Percentiles rank a stretch among this genome's conserved stretches.
Evolutionary conservation across 1,139 yeast genomes (phyloP).

Genomic region (Geotrichum candidum): DNA sequence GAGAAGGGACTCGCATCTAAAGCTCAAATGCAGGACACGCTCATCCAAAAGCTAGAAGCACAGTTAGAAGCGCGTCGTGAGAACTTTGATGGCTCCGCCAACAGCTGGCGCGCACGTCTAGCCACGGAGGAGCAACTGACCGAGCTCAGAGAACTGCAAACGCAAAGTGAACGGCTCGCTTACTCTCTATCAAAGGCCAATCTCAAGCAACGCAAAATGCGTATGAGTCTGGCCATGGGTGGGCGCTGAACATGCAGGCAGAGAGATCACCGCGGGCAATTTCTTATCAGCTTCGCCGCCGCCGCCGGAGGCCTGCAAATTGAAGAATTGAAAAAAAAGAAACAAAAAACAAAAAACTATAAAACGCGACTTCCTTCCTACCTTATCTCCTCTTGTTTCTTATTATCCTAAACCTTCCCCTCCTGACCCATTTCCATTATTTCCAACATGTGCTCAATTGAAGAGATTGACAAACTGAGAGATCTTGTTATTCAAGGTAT

Average conservation of each 20-base stretch:
- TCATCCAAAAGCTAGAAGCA: conserved; percentile 14
- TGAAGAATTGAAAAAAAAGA: neutral
- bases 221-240: conserved; percentile 16
- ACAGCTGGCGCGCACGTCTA: conserved; percentile 21
- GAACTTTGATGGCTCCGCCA: neutral
- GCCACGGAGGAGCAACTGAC: conserved; percentile 37
- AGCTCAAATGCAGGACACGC: conserved; percentile 22
- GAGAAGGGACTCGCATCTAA: conserved; percentile 25
- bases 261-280: neutral
- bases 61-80: conserved; percentile 1
- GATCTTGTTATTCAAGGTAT: conserved; percentile 9
- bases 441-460: conserved; percentile 3
- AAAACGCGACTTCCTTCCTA: neutral
- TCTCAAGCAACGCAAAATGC: conserved; percentile 28
- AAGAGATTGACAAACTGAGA: conserved; percentile 15
- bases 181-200: conserved; percentile 33
- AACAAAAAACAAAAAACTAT: neutral
- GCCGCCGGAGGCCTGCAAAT: neutral
- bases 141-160: conserved; percentile 34
- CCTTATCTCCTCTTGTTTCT: neutral
- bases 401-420: neutral
- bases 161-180: conserved; percentile 36
- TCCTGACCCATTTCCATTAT: neutral
- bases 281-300: neutral
- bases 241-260: neutral